Base-by-base conservation (phyloP, 306 rosid species). In the Quercus rubra region DNA sequence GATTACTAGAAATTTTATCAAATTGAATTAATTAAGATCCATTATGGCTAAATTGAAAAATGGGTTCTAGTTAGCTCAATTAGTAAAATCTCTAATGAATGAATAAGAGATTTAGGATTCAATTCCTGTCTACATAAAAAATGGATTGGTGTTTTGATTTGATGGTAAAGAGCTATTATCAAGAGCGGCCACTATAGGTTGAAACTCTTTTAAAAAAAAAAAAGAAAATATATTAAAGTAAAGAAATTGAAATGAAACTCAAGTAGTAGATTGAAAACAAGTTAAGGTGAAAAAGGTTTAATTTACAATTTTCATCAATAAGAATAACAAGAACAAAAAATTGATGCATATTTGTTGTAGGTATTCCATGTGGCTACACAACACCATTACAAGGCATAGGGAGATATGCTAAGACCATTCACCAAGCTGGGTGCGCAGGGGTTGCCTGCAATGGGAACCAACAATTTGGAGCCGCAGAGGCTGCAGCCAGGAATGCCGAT, bases 311-410 rank as follows among this genome's bases (percentile, higher is more conserved):
- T 35, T 2, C 41, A 12, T 41, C 46, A 41, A 30, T 21, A 20
- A 7, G 4, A 23, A 3, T 1, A 59, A 1, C 2, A 59, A 3
- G 12, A 69, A 8, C 46, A 41, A 35, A 19, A 3, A 38, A 11
- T 7, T 69, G 30, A 52, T 9, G 21, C 5, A n/a, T 13, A 51
- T 43, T 41, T 18, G 35, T 1, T 38, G 58, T 63, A 82, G 99
- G 99, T 57, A 79, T 90, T 76, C 93, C 99, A 1, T 95, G 99
- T 77, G 97, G 90, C 12, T 95, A 90, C 78, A 91, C 94, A 0
- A 85, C 92, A 1, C 97, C 99, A 1, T 68, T 95, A 5, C 96
- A 91, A 74, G 99, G 99, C 51, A 93, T 95, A 27, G 89, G 64
- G 5, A 95, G 91, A 78, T 95, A 92, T 61, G 90, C 83, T 20